Evolutionary conservation across 2,329 filamentous ascomycete species (phyloP).

Genomic region (Neonectria hederae): DNA sequence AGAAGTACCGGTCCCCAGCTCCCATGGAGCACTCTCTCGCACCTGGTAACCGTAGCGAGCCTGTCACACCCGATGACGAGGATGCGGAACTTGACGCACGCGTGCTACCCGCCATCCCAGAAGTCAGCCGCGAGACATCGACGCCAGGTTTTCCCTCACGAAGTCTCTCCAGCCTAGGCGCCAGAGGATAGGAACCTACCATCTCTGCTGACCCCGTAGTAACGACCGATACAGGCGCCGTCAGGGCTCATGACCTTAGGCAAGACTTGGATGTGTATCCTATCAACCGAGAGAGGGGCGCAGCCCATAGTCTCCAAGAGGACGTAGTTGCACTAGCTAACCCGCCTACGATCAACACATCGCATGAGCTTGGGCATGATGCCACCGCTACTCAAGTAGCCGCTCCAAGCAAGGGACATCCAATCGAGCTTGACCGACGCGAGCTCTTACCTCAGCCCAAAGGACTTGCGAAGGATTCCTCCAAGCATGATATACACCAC

Average conservation of each 20-base stretch:
- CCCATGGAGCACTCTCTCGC: constrained; percentile 36
- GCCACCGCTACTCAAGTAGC: neutral
- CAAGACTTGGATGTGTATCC: constrained; percentile 19
- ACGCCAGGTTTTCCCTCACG: neutral
- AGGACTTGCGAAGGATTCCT: constrained; percentile 1
- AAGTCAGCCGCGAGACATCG: constrained; percentile 25
- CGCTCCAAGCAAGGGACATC: constrained; percentile 12
- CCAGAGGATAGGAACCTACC: constrained; percentile 25
- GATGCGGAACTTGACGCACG: constrained; percentile 3
- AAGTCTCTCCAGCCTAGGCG: constrained; percentile 11
- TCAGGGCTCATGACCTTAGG: constrained; percentile 21
- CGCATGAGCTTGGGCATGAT: constrained; percentile 28
- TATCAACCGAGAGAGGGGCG: neutral
- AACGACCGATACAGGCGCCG: constrained; percentile 22
- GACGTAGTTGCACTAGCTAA: constrained; percentile 25
- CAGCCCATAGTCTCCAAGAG: constrained; percentile 24
- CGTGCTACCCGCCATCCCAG: constrained; percentile 32
- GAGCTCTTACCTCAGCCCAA: constrained; percentile 13
- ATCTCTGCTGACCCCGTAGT: constrained; percentile 23
- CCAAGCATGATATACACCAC: constrained; percentile 29
- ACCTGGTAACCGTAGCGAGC: constrained; percentile 14
- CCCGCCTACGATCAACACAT: constrained; percentile 22
- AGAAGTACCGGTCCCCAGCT: constrained; percentile 32
- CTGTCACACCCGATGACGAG: constrained; percentile 1
- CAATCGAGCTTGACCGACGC: constrained; percentile 22